Conservation (phyloP, 2,329 filamentous ascomycete genomes). For the Phoma sp. region DNA sequence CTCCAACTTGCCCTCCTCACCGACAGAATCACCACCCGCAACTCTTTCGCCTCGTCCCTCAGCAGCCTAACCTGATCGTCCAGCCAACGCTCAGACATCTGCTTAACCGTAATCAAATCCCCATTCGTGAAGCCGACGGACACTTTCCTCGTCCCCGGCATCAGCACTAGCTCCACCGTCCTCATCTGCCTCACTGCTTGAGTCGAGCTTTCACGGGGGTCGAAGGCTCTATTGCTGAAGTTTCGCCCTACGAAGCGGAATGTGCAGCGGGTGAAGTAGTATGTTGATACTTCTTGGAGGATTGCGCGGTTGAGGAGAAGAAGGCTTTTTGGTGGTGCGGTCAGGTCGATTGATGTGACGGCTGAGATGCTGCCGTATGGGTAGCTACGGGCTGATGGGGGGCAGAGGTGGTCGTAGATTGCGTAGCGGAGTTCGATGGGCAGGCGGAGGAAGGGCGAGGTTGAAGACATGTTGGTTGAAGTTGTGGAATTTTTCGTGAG, state of each 20-base stretch:
- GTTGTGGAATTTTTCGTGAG: background rate
- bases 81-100: slow-evolving; percentile 16
- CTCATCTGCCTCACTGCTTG: slow-evolving; percentile 2
- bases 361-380: slow-evolving; percentile 17
- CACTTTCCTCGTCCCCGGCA: slow-evolving; percentile 11
- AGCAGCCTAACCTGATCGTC: slow-evolving; percentile 16
- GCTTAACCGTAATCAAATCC: background rate
- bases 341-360: slow-evolving; percentile 22
- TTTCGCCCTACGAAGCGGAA: slow-evolving; percentile 20
- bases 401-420: slow-evolving; percentile 23
- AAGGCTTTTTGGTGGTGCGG: slow-evolving; percentile 18
- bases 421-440: slow-evolving; percentile 24
- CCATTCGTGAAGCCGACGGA: background rate
- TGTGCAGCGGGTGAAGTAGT: slow-evolving; percentile 24
- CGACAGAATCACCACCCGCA: slow-evolving; percentile 9
- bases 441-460: slow-evolving; percentile 14
- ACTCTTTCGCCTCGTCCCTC: slow-evolving; percentile 14
- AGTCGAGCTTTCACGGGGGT: background rate
- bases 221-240: slow-evolving; percentile 3
- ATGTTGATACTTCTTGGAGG: slow-evolving; percentile 16
- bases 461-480: background rate
- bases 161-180: slow-evolving; percentile 12
- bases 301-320: slow-evolving; percentile 18
- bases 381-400: slow-evolving; percentile 17
- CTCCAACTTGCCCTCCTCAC: slow-evolving; percentile 17